These are phyloP conservation scores for Botrytis elliptica DNA, from an alignment of 2,329 filamentous ascomycete species.

Conservation along the genomic window DNA sequence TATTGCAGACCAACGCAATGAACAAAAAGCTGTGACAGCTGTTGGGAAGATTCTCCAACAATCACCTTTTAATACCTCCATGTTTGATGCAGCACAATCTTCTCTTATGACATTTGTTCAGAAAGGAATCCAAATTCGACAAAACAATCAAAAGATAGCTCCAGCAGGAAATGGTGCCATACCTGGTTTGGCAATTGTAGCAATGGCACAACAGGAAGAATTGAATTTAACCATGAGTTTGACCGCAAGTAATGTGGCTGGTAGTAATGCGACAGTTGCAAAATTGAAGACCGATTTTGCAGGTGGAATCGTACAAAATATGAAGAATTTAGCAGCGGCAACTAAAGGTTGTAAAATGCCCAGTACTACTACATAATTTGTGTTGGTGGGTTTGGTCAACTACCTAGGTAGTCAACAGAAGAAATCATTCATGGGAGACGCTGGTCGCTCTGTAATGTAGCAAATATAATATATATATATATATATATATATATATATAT, in stretches of 20 bases:
- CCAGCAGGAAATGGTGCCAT: slow-evolving; percentile 29
- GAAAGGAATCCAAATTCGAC: slow-evolving; percentile 30
- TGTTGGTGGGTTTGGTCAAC: not conserved
- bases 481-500: no score
- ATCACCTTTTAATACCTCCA: slow-evolving; percentile 25
- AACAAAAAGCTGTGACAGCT: slow-evolving; percentile 25
- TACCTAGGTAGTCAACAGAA: not conserved
- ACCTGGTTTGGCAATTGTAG: slow-evolving; percentile 28
- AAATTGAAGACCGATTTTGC: slow-evolving; percentile 28
- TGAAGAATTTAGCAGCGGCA: slow-evolving; percentile 29
- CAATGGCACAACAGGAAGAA: slow-evolving; percentile 29
- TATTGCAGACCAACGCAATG: slow-evolving; percentile 32
- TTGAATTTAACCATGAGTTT: slow-evolving; percentile 28
- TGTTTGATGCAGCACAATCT: slow-evolving; percentile 26
- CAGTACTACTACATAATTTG: not conserved
- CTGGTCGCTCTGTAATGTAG: not conserved
- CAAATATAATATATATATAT: not conserved
- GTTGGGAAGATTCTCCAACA: slow-evolving; percentile 26
- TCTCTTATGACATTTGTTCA: slow-evolving; percentile 28
- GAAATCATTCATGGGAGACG: not conserved
- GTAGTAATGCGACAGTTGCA: slow-evolving; percentile 25
- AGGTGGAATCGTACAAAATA: slow-evolving; percentile 31
- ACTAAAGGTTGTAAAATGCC: slow-evolving; percentile 3
- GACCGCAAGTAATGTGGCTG: slow-evolving; percentile 14
- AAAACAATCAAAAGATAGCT: slow-evolving; percentile 33